phyloP scores from a whole-genome alignment of 78 protist species.

The Dictyostelium citrinum region DNA sequence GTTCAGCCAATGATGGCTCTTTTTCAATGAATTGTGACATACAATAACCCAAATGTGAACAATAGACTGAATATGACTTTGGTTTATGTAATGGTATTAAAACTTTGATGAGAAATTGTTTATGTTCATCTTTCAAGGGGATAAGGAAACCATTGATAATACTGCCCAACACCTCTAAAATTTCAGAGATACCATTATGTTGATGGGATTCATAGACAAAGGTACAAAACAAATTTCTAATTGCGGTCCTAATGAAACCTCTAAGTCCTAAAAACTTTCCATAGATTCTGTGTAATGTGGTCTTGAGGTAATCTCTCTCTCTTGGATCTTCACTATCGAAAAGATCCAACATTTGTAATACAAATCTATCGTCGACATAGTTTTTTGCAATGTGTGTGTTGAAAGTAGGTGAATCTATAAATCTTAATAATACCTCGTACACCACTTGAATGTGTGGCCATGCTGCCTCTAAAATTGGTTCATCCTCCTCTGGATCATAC shows the following conservation, averaged over 20 bases:
- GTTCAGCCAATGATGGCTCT: constrained; percentile 46
- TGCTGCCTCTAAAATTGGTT: constrained; percentile 92
- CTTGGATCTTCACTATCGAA: constrained; percentile 97
- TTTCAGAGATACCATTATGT: constrained; percentile 95
- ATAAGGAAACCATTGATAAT: constrained; percentile 98
- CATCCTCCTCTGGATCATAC: constrained; percentile 93
- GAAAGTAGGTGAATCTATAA: constrained; percentile 89
- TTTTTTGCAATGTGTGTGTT: constrained; percentile 88
- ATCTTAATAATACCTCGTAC: constrained; percentile 93
- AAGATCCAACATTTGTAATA: constrained; percentile 90
- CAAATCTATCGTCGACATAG: constrained; percentile 84
- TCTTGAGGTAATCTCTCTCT: constrained; percentile 97
- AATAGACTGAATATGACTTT: constrained; percentile 67
- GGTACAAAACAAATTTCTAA: constrained; percentile 89
- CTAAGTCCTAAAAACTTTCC: constrained; percentile 93
- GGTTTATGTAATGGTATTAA: constrained; percentile 93
- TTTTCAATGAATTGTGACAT: constrained; percentile 73
- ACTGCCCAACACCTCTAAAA: constrained; percentile 92
- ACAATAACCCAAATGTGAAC: constrained; percentile 76
- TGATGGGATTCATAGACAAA: constrained; percentile 90
- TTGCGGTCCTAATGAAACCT: constrained; percentile 91
- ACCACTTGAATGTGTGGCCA: constrained; percentile 95
- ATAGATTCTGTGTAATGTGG: constrained; percentile 96
- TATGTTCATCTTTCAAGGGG: constrained; percentile 97
- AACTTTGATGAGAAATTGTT: constrained; percentile 82